These are phyloP conservation scores for Trichoderma breve DNA, from an alignment of 2,329 filamentous ascomycete genomes.

Conservation along the genomic window DNA sequence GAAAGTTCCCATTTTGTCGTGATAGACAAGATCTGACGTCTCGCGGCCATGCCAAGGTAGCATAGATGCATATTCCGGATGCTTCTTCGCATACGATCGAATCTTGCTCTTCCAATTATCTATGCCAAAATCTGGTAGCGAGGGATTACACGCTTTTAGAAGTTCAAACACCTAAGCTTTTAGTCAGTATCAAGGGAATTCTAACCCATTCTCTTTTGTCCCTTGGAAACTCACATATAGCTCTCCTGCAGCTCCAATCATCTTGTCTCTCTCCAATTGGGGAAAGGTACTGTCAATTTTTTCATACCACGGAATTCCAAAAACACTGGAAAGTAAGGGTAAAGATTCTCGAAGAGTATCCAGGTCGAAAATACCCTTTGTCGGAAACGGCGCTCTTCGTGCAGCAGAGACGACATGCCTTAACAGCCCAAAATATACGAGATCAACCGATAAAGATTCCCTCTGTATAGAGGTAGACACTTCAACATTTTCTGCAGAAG, in stretches of 20 bases:
- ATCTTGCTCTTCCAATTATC: slow-evolving; percentile 49
- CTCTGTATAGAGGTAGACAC: too few relatives aligned
- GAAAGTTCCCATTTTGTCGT: slow-evolving; percentile 22
- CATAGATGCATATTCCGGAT: slow-evolving; percentile 41
- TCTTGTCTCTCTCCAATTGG: neutral
- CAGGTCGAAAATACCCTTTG: too few relatives aligned
- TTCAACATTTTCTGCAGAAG: too few relatives aligned
- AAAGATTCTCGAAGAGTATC: too few relatives aligned
- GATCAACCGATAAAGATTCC: too few relatives aligned
- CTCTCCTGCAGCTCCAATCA: slow-evolving; percentile 18
- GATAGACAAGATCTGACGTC: slow-evolving; percentile 46
- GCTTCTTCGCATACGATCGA: slow-evolving; percentile 36
- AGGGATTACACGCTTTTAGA: slow-evolving; percentile 30
- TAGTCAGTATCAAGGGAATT: neutral
- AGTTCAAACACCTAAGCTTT: slow-evolving; percentile 39
- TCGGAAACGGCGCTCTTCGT: too few relatives aligned
- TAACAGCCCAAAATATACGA: too few relatives aligned
- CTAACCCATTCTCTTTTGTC: neutral
- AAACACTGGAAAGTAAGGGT: neutral
- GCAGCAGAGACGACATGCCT: too few relatives aligned
- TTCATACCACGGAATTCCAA: too few relatives aligned
- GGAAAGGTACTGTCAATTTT: too few relatives aligned
- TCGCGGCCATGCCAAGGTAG: slow-evolving; percentile 40
- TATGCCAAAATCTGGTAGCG: slow-evolving; percentile 34
- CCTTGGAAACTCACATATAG: neutral